These are phyloP conservation scores for Fusarium albidum DNA, from an alignment of 2,329 filamentous ascomycete genomes.

Conservation along the genomic window DNA sequence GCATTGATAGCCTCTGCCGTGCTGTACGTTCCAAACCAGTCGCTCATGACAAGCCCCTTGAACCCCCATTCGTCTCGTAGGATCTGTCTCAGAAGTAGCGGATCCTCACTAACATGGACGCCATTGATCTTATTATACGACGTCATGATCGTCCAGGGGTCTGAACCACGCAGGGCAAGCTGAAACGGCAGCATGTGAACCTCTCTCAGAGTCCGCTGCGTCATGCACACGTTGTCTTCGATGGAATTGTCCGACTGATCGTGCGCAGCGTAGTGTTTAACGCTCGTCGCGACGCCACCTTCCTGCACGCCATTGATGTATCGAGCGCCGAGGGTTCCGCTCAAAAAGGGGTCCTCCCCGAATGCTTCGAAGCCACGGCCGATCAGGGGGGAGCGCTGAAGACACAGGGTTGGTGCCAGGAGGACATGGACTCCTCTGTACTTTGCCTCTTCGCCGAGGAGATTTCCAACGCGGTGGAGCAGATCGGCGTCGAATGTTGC, in stretches of 20 bases:
- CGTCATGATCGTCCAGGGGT: constrained; percentile 48
- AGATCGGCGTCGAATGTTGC: constrained; percentile 69
- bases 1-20: constrained; percentile 42
- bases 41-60: constrained; percentile 35
- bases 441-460: constrained; percentile 61
- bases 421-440: constrained; percentile 74
- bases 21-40: constrained; percentile 48
- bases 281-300: constrained; percentile 48
- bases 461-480: constrained; percentile 62
- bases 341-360: constrained; percentile 51
- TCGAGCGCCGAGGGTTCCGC: constrained; percentile 45
- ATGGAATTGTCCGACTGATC: constrained; percentile 44
- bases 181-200: constrained; percentile 48
- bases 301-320: constrained; percentile 50
- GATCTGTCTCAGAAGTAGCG: constrained; percentile 38
- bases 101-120: constrained; percentile 36
- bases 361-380: constrained; percentile 54
- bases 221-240: constrained; percentile 33
- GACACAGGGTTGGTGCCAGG: constrained; percentile 47
- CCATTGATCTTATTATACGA: constrained; percentile 51
- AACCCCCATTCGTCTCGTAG: constrained; percentile 41
- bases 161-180: constrained; percentile 46
- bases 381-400: constrained; percentile 52
- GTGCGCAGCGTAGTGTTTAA: constrained; percentile 54
- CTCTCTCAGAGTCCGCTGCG: constrained; percentile 32